Base-by-base conservation (phyloP, 176 grass and related monocot species). In the Carex scoparia region DNA sequence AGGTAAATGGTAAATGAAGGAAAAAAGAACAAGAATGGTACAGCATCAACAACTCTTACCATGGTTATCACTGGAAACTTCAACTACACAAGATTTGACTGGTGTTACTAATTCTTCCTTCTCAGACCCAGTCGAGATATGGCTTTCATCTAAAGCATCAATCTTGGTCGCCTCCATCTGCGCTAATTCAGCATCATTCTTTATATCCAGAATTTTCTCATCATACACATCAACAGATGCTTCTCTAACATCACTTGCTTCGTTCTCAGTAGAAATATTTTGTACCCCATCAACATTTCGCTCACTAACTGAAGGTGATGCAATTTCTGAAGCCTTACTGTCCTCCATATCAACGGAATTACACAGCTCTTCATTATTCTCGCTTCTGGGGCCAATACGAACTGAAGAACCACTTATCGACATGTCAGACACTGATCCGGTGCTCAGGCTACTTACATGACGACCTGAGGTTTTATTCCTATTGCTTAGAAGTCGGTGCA, bases 351-450 rank as follows among this genome's bases (percentile, higher is more conserved):
- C 81, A 53, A 86, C 62, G 78, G 79, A 84, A 48, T 86, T 79
- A 87, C 55, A 85, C 46, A 81, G 62, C 79, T 83, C 86, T 84
- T 83, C 88, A 81, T 79, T 75, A n/a, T 56, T 58, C 86, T 94
- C 83, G 69, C 69, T 92, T 86, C 87, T 85, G 46, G 84, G 53
- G 82, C 61, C 83, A 64, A 91, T 46, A 76, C 61, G 85, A 84
- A 87, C 69, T 76, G 89, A 89, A 65, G 88, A 88, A 65, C 82
- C 83, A 82, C 88, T 87, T 81, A 91, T 85, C 56, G 89, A 95
- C 84, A 93, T 95, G 87, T 95, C 93, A 68, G 93, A 98, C 65
- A 87, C 69, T 83, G 96, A 95, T 86, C 88, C 86, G 16, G 82
- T 84, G 65, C 90, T 94, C 86, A 92, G 80, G 74, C 13, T 70